A percentile compares a stretch with the other conserved stretches of the same genome.
Evolutionary conservation across 2,329 filamentous ascomycete genomes (phyloP).

Genomic region (Sordariomycetes sp.): DNA sequence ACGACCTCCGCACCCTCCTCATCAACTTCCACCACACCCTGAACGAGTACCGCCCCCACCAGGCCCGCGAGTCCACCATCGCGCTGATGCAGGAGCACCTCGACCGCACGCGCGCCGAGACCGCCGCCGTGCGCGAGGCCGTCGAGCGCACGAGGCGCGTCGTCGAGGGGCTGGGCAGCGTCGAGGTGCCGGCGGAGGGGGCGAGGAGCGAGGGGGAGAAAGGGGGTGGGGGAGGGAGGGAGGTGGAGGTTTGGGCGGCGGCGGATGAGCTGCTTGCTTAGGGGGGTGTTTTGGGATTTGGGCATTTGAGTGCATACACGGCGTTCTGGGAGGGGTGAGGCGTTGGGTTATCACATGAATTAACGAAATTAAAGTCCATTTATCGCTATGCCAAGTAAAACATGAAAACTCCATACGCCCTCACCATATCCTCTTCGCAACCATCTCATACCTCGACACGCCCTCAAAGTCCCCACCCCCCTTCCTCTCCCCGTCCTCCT

Average conservation of each 20-base stretch:
- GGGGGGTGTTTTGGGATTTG: neutral
- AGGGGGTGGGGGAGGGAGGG: slow-evolving; percentile 13
- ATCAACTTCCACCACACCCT: slow-evolving; percentile 89
- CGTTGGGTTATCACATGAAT: too few species aligned
- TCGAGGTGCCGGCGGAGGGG: slow-evolving; percentile 20
- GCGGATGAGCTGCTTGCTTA: slow-evolving; percentile 19
- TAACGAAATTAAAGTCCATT: too few species aligned
- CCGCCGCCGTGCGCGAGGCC: slow-evolving; percentile 54
- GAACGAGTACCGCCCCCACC: slow-evolving; percentile 89
- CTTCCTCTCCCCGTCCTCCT: slow-evolving; percentile 39
- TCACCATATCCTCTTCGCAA: slow-evolving; percentile 92
- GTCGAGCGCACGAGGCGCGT: slow-evolving; percentile 64
- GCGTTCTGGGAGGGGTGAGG: too few species aligned
- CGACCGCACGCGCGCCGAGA: slow-evolving; percentile 61
- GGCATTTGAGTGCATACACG: neutral
- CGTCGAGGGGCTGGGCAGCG: slow-evolving; percentile 55
- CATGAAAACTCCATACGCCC: neutral
- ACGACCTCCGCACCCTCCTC: slow-evolving; percentile 70
- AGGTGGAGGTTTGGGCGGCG: slow-evolving; percentile 28
- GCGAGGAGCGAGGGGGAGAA: slow-evolving; percentile 4
- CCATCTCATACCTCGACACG: slow-evolving; percentile 84
- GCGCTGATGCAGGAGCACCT: slow-evolving; percentile 80
- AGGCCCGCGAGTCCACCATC: slow-evolving; percentile 81
- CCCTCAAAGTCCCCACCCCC: slow-evolving; percentile 41
- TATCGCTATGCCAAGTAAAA: too few species aligned